Conservation (phyloP, 306 rosid genomes). For the Fragaria nilgerrensis region DNA sequence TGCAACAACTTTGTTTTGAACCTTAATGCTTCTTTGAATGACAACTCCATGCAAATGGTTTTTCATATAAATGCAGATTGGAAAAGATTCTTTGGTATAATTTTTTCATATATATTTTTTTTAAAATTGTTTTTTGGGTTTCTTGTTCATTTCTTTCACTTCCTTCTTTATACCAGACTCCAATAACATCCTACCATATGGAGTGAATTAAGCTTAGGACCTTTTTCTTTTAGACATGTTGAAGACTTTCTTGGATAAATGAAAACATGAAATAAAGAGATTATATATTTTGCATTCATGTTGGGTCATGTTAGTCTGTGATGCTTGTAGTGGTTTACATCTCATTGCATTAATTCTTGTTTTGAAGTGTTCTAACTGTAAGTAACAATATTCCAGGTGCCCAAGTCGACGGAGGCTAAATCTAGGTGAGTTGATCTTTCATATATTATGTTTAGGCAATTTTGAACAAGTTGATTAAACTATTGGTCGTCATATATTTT, state of each 20-base stretch:
- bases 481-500: neutral
- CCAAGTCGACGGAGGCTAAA: slow-evolving; percentile 46
- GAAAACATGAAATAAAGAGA: slow-evolving; percentile 42
- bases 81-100: neutral
- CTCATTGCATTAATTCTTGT: slow-evolving; percentile 27
- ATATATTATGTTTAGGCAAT: slow-evolving; percentile 12
- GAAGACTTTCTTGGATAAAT: neutral
- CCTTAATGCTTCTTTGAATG: neutral
- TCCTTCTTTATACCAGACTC: neutral
- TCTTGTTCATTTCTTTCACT: neutral
- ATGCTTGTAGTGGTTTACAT: neutral
- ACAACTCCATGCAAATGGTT: neutral
- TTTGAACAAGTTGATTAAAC: neutral
- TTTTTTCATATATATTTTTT: too few relatives aligned
- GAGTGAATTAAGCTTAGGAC: neutral
- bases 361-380: slow-evolving; percentile 25
- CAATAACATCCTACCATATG: neutral
- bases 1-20: neutral
- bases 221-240: neutral
- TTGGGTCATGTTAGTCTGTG: slow-evolving; percentile 1
- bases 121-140: neutral
- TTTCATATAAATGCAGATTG: neutral
- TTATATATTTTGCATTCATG: neutral
- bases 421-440: slow-evolving; percentile 47
- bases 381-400: slow-evolving; percentile 45